phyloP scores from a whole-genome alignment of 371 early-diverging fungal genomes.

The Mortierella sp. region DNA sequence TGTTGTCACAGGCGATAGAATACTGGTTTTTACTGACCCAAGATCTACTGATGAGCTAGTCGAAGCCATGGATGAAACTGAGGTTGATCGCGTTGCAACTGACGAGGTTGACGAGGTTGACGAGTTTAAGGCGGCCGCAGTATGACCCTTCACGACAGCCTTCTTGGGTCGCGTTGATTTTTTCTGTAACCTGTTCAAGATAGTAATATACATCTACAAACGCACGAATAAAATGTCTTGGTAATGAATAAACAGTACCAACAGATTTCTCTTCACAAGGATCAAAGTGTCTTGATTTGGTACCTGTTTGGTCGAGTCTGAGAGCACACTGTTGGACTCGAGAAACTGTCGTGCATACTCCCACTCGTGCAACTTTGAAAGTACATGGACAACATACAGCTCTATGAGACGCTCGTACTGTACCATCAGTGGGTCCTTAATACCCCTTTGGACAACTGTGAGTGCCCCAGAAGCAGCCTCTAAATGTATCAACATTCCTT shows the following conservation, averaged over 20 bases:
- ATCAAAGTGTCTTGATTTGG: background rate
- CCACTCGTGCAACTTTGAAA: constrained; percentile 61
- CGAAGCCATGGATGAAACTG: constrained; percentile 6
- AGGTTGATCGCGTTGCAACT: background rate
- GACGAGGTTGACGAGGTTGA: background rate
- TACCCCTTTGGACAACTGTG: constrained; percentile 9
- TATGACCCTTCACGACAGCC: background rate
- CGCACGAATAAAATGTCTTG: background rate
- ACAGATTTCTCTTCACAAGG: too few relatives aligned
- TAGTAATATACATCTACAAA: constrained; percentile 33
- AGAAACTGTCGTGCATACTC: constrained; percentile 58
- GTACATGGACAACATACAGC: constrained; percentile 62
- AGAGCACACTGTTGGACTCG: constrained; percentile 57
- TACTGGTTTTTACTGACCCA: too few relatives aligned
- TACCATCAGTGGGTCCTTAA: constrained; percentile 45
- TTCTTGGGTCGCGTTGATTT: constrained; percentile 47
- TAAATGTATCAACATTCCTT: constrained; percentile 51
- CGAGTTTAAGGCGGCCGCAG: background rate
- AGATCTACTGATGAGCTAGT: background rate
- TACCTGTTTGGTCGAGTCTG: constrained; percentile 57
- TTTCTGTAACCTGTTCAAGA: constrained; percentile 41
- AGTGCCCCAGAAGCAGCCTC: constrained; percentile 47
- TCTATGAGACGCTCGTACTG: constrained; percentile 66
- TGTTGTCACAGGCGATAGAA: too few relatives aligned
- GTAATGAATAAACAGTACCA: too few relatives aligned